phyloP scores from a whole-genome alignment of 306 rosid genomes.

The Medicago truncatula region DNA sequence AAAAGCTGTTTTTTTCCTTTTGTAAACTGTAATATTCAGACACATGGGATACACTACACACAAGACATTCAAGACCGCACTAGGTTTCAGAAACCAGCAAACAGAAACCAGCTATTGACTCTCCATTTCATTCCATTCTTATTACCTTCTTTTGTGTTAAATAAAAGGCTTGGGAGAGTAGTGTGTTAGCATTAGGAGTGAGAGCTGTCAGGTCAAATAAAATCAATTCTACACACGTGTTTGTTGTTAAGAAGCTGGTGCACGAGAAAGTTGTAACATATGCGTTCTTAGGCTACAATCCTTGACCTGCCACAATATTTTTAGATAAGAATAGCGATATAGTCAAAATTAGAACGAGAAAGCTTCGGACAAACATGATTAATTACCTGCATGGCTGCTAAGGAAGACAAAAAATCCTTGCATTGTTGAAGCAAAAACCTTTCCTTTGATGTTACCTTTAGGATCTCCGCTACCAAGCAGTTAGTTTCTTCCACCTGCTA shows the following conservation, averaged over 20 bases:
- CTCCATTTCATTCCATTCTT: slow-evolving; percentile 56
- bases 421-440: slow-evolving; percentile 77
- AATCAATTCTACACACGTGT: slow-evolving; percentile 85
- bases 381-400: slow-evolving; percentile 79
- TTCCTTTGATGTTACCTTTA: slow-evolving; percentile 80
- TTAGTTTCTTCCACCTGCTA: slow-evolving; percentile 84
- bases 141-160: slow-evolving; percentile 65
- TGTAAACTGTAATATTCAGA: slow-evolving; percentile 57
- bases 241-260: slow-evolving; percentile 67
- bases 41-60: slow-evolving; percentile 58
- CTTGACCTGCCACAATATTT: slow-evolving; percentile 60
- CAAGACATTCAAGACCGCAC: slow-evolving; percentile 58
- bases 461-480: slow-evolving; percentile 77
- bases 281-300: slow-evolving; percentile 93
- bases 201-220: slow-evolving; percentile 66
- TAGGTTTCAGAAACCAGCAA: slow-evolving; percentile 62
- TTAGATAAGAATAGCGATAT: slow-evolving; percentile 31
- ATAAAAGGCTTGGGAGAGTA: slow-evolving; percentile 63
- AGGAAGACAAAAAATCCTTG: slow-evolving; percentile 75
- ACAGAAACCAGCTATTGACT: slow-evolving; percentile 70
- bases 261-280: slow-evolving; percentile 67
- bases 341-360: slow-evolving; percentile 18
- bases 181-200: slow-evolving; percentile 77
- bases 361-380: slow-evolving; percentile 23
- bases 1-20: slow-evolving; percentile 45